phyloP scores from a whole-genome alignment of 345 rosid species.

The Chamaenerion angustifolium region DNA sequence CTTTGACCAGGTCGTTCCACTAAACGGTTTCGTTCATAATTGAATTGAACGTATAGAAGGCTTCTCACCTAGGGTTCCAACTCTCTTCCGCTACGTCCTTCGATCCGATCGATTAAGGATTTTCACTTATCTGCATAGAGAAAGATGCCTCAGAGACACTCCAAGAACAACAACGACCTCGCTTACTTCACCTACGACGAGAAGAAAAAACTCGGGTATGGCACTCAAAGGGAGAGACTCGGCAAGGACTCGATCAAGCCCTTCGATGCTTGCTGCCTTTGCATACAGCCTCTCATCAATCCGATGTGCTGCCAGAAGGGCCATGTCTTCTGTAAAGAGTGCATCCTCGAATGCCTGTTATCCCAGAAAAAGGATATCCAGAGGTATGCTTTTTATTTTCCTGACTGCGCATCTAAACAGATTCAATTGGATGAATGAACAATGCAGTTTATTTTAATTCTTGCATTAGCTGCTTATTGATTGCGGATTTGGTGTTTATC shows the following conservation, averaged over 20 bases:
- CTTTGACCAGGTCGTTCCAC: not conserved
- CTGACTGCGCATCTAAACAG: not conserved
- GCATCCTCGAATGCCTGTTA: conserved; percentile 77
- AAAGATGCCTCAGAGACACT: conserved; percentile 90
- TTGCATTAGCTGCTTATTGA: not conserved
- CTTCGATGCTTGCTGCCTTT: conserved; percentile 86
- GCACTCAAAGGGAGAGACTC: conserved; percentile 89
- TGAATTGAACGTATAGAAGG: no score
- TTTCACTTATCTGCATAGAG: not conserved
- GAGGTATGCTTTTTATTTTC: conserved; percentile 21
- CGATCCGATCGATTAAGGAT: conserved; percentile 1
- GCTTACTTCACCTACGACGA: conserved; percentile 97
- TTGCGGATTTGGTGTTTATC: not conserved
- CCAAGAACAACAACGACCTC: conserved; percentile 91
- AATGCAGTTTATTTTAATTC: not conserved
- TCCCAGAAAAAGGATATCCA: conserved; percentile 86
- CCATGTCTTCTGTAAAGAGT: conserved; percentile 79
- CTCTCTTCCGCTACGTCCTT: not conserved
- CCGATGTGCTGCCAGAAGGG: conserved; percentile 92
- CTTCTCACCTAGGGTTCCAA: not conserved
- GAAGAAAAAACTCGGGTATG: conserved; percentile 86
- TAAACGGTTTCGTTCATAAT: no score
- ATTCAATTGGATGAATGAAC: not conserved
- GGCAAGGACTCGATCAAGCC: conserved; percentile 94
- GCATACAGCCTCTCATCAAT: conserved; percentile 77